Evolutionary conservation across 2,329 filamentous ascomycete species (phyloP).

Genomic region (Aspergillus intermedius): DNA sequence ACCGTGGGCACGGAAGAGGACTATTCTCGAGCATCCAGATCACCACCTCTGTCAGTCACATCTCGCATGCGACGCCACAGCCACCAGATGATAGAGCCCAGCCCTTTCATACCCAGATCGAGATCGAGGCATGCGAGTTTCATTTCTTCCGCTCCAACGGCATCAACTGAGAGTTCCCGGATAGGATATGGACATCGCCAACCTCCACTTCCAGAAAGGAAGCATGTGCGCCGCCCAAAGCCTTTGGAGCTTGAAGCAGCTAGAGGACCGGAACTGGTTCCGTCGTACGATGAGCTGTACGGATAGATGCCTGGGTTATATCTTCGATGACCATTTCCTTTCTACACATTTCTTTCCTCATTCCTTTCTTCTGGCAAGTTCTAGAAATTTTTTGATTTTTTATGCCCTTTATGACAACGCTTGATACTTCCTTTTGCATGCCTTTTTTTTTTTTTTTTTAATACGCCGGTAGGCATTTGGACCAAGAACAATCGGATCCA

Average conservation of each 20-base stretch:
- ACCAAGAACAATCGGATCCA: no score
- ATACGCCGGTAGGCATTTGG: no score
- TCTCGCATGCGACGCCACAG: conserved; percentile 33
- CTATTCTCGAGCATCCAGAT: conserved; percentile 19
- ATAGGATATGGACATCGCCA: conserved; percentile 8
- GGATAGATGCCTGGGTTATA: conserved; percentile 17
- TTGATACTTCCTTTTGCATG: no score
- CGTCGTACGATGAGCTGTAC: conserved; percentile 35
- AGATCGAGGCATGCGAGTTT: conserved; percentile 29
- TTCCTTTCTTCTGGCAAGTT: background rate
- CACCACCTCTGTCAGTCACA: conserved; percentile 31
- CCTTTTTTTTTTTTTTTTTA: no score
- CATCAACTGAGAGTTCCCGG: conserved; percentile 22
- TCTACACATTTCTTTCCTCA: conserved; percentile 1
- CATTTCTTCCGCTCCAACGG: conserved; percentile 23
- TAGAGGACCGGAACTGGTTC: conserved; percentile 26
- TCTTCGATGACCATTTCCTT: background rate
- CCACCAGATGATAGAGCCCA: conserved; percentile 21
- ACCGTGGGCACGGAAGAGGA: background rate
- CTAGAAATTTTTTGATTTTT: no score
- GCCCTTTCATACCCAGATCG: conserved; percentile 19
- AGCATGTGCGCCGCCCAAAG: conserved; percentile 12
- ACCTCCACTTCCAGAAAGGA: conserved; percentile 17
- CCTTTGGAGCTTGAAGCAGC: conserved; percentile 14
- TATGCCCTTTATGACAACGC: no score